Base-by-base conservation (phyloP, 805 yeast species). In the Saccharomyces mikatae region DNA sequence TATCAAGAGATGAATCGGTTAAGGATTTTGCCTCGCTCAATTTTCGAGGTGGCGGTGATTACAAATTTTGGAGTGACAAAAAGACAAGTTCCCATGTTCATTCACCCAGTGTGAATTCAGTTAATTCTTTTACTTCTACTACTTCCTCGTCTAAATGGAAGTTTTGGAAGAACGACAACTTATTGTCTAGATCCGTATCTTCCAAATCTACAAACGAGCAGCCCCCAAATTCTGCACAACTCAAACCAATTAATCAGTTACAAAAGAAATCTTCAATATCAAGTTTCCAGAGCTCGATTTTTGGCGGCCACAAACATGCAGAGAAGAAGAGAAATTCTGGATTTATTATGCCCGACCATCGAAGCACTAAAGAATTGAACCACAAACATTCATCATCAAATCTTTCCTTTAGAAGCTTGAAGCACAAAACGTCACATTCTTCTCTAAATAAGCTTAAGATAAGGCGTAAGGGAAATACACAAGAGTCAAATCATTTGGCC, bases 361-460 rank as follows among this genome's bases (percentile, higher is more conserved):
- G 8, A 41, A 52, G 14, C 41, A 30, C 11, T 31, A 46, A 22
- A 41, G 53, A 13, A 46, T 53, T 17, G 55, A 58, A 49, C 51
- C 54, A 29, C 56, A 61, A 11, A 56, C 44, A 36, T 17, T 17
- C 44, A 8, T 36, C 44, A 17, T 36, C 44, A 2, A 36, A 62
- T 21, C 48, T 58, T 17, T 36, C 44, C 22, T 36, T 36, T 36
- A 36, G 44, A 24, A 63, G 60, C 47, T 52, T 68, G 30, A 67
- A 70, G 51, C 71, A 67, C 48, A 69, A 69, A 53, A 57, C 66
- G 1, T 69, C 73, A 2, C 71, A 68, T 46, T 61, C 68, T 6
- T 70, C 74, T 2, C 54, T 69, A 48, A 64, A 62, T 41, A 66
- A 65, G 52, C 56, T 66, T 26, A 65, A 63, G 46, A 54, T 63